Evolutionary conservation across 352 stramenopile species (phyloP), one percentile per base, ranked within the genome.

Genomic region (Phytophthora citricola): DNA sequence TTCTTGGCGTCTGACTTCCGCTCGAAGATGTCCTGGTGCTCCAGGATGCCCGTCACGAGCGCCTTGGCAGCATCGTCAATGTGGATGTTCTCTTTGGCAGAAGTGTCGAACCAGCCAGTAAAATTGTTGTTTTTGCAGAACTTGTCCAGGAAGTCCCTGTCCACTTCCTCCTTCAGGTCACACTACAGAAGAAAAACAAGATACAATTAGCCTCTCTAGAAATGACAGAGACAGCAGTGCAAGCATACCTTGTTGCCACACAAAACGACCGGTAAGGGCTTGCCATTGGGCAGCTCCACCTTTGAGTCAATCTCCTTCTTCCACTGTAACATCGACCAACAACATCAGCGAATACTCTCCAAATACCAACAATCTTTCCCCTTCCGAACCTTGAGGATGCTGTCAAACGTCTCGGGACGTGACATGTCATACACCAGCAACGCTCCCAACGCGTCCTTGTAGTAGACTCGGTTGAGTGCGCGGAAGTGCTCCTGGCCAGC

Each of bases 301-400:
- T 98, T 98, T 5, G 93, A 92, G 60, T 98, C 92, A 48, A 98
- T 95, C 62, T 98, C 91, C 27, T 91, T 90, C 73, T 98, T 98
- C 94, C 94, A 98, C 85, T 96, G 58, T n/a, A 71, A 22, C 11
- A 32, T 22, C 34, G 10, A 45, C 20, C 55, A 54, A 45, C 14
- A 27, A 10, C 15, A 12, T 55, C 53, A 54, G 22, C 27, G 17
- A 5, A 9, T 26, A 39, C 29, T 44, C 11, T 7, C 20, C 22
- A 22, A 54, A 58, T 15, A 51, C 15, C 8, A 66, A 22, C 20
- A 11, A 29, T 9, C 5, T 3, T 36, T 3, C n/a, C 29, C 3
- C 26, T 22, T 9, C 11, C 14, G 11, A 57, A 73, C 85, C 77
- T 94, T 94, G 11, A 93, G 68, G 22, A 97, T 84, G 50, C 85